Base-by-base conservation (phyloP, 768 basidiomycete species). In the Mycena chlorophos region DNA sequence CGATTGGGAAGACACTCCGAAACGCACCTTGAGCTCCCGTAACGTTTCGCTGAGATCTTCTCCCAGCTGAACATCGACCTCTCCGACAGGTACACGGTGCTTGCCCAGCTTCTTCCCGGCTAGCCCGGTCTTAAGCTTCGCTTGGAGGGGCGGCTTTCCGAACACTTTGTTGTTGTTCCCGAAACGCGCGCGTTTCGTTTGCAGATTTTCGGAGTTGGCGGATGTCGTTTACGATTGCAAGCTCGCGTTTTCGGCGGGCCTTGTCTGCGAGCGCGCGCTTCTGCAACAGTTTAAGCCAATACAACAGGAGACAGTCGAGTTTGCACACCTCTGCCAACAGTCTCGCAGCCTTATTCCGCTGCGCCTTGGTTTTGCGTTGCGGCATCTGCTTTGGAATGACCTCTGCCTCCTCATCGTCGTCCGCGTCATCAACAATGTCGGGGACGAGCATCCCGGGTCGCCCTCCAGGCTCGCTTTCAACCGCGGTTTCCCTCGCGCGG, bases 11-110 rank as follows among this genome's bases (percentile, higher is more conserved):
- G 48, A 16, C 3, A n/a, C n/a, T n/a, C n/a, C n/a, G n/a, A n/a
- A 19, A 72, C 80, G 39, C 49, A 91, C 94, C 85, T 94, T 94
- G 65, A 98, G 72, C 37, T 77, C 85, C 53, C 94, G 77, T 63
- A 96, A 71, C 64, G 78, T 94, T 71, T 97, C 94, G 53, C 81
- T 88, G 47, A 97, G 70, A 66, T 97, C 92, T 59, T 96, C 94
- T 2, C 91, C 91, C 0, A 96, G 78, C 71, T 97, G 94, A 16
- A 98, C 94, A 42, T 87, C 89, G 3, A 94, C 79, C 29, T 78
- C 75, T 14, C 75, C 80, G 62, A 82, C 83, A 1, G 83, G 84
- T 0, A 95, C 87, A 31, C 78, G 78, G 63, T 95, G 86, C 68
- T 86, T 94, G 6, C 95, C 95, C 0, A 97, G 65, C 64, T 79